phyloP scores from a whole-genome alignment of 768 basidiomycete genomes.

The Mycena alexandri region DNA sequence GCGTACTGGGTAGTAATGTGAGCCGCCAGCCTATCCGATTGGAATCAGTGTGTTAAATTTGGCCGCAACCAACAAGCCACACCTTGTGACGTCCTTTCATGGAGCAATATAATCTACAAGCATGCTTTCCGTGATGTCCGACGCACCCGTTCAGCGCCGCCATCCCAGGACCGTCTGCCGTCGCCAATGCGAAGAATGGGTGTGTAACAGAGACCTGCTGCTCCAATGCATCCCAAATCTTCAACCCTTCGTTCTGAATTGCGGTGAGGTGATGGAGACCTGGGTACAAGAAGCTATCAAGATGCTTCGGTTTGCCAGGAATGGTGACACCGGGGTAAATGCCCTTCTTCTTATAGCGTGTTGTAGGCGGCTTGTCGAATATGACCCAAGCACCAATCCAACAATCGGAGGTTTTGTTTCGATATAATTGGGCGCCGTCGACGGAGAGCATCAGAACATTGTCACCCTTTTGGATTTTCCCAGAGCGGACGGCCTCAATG shows the following conservation, averaged over 20 bases:
- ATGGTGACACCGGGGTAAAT: not conserved
- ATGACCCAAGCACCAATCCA: conserved; percentile 56
- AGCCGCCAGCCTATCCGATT: conserved; percentile 11
- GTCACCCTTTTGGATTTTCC: conserved; percentile 42
- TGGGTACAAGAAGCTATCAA: not conserved
- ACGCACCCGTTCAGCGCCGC: conserved; percentile 44
- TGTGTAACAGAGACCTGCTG: conserved; percentile 24
- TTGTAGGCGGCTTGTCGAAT: conserved; percentile 43
- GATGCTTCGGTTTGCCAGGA: not conserved
- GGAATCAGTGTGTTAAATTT: no score
- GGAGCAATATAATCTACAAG: conserved; percentile 28
- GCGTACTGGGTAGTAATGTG: conserved; percentile 38
- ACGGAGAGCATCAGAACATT: conserved; percentile 36
- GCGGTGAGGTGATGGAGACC: not conserved
- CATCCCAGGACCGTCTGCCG: conserved; percentile 14
- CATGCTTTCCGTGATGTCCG: conserved; percentile 39
- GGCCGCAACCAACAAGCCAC: no score
- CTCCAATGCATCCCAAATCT: conserved; percentile 42
- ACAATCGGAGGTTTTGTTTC: conserved; percentile 48
- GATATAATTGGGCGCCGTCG: conserved; percentile 46
- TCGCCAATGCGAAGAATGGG: conserved; percentile 36
- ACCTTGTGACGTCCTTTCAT: no score
- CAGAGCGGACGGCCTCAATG: conserved; percentile 38
- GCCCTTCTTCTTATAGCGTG: no score
- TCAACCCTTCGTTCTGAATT: conserved; percentile 35